Percentiles rank a stretch among this genome's conserved stretches.
Evolutionary conservation across 306 rosid species (phyloP).

Genomic region (Arachis hypogaea): DNA sequence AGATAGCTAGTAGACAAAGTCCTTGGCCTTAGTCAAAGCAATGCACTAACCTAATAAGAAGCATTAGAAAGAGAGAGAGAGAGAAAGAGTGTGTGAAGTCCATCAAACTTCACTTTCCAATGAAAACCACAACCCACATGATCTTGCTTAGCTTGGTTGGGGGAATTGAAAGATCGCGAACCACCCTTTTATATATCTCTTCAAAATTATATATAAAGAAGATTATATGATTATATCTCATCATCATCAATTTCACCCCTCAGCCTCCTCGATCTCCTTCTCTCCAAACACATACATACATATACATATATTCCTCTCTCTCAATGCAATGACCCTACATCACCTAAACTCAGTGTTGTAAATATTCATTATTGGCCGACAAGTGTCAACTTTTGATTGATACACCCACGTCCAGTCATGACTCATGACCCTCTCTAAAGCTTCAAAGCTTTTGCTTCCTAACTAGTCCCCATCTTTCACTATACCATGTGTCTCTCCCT

Average conservation of each 20-base stretch:
- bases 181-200: conserved; percentile 42
- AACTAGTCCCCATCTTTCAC: conserved; percentile 61
- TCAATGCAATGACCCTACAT: conserved; percentile 43
- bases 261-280: too few species aligned
- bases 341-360: conserved; percentile 43
- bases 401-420: conserved; percentile 41
- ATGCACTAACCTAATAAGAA: conserved; percentile 38
- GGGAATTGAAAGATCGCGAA: conserved; percentile 63
- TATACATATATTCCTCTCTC: conserved; percentile 2
- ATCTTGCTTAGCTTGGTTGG: conserved; percentile 58
- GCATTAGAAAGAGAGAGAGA: conserved; percentile 40
- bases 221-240: neutral
- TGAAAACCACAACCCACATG: conserved; percentile 76
- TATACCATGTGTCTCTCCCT: conserved; percentile 52
- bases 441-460: conserved; percentile 44
- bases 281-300: conserved; percentile 22
- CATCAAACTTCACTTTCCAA: conserved; percentile 60
- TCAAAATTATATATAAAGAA: conserved; percentile 3
- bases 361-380: conserved; percentile 48
- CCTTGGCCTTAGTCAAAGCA: conserved; percentile 49
- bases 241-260: conserved; percentile 24
- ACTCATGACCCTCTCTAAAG: conserved; percentile 4
- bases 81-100: conserved; percentile 18
- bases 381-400: conserved; percentile 46
- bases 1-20: conserved; percentile 40